Conservation (phyloP, 2,329 filamentous ascomycete genomes). For the Trichophyton equinum region DNA sequence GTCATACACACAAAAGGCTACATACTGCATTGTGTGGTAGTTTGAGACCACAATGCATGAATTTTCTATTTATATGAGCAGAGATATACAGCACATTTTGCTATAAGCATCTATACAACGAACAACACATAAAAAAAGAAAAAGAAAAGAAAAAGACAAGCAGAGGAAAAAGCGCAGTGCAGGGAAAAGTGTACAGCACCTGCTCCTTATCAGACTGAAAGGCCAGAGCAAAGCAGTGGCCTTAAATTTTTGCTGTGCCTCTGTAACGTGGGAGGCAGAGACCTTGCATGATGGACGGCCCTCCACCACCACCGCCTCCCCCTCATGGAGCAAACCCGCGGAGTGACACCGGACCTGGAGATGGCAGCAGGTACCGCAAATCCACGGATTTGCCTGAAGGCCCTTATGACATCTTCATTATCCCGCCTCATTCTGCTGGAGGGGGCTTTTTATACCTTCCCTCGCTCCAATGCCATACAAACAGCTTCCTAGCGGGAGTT, state of each 20-base stretch:
- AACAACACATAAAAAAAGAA: neutral
- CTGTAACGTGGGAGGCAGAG: neutral
- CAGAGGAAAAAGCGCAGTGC: neutral
- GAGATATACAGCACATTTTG: neutral
- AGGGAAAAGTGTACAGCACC: neutral
- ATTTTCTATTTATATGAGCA: neutral
- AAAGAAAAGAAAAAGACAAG: neutral
- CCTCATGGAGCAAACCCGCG: conserved; percentile 72
- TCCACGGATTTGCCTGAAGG: conserved; percentile 60
- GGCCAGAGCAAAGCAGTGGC: neutral
- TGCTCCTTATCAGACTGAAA: neutral
- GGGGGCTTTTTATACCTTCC: conserved; percentile 90
- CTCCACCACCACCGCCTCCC: conserved; percentile 59
- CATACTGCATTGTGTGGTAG: neutral
- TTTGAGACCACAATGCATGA: neutral
- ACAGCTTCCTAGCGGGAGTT: conserved; percentile 83
- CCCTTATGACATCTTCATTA: conserved; percentile 95
- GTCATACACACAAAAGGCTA: neutral
- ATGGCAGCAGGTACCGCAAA: conserved; percentile 24
- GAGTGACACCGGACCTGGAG: conserved; percentile 31
- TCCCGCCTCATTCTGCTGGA: conserved; percentile 81
- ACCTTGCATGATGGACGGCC: conserved; percentile 22
- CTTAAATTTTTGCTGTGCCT: neutral
- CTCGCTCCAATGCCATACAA: conserved; percentile 69
- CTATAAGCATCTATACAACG: neutral